Base-by-base conservation (phyloP, 768 basidiomycete genomes). In the Crucibulum laeve region DNA sequence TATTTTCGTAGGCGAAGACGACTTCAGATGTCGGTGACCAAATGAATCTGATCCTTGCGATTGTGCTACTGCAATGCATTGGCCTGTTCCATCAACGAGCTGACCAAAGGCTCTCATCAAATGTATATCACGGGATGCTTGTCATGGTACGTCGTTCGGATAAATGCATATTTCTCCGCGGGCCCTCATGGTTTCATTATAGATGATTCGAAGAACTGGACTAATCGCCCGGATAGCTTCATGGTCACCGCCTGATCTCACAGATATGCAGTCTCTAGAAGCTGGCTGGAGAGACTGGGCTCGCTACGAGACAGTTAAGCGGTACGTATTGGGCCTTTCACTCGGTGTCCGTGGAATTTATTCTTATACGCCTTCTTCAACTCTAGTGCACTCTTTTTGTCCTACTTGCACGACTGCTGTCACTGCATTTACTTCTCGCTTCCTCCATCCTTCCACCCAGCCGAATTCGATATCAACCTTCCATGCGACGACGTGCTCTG, bases 401-500 rank as follows among this genome's bases (percentile, higher is more conserved):
- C 75, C 0, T 82, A 76, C 58, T 57, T 77, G 18, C 80, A 81
- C 49, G 81, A 84, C 53, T 75, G 71, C 55, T 73, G 64, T 24
- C 73, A 77, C 46, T 70, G 69, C 53, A 73, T 82, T 30, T 79
- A 70, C 57, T 81, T 75, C 51, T 69, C 73, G 8, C 50, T 72
- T 15, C 57, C 66, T 3, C 73, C 78, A 3, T 68, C 74, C 0
- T 77, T 77, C 57, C 58, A 60, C 2, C 62, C 69, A 1, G 52
- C 64, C 22, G 79, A 82, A 47, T 62, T 81, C 13, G 69, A 70
- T 41, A 57, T 79, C 19, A 64, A 67, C 30, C 69, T 84, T 14
- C 80, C 80, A 3, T 78, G 75, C 53, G 80, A 81, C 38, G 71
- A 79, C 28, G 66, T 59, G 15, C 63, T 82, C 1, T 84, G 80